Base-by-base conservation (phyloP, 164 flowering plant species). In the Piper longum region DNA sequence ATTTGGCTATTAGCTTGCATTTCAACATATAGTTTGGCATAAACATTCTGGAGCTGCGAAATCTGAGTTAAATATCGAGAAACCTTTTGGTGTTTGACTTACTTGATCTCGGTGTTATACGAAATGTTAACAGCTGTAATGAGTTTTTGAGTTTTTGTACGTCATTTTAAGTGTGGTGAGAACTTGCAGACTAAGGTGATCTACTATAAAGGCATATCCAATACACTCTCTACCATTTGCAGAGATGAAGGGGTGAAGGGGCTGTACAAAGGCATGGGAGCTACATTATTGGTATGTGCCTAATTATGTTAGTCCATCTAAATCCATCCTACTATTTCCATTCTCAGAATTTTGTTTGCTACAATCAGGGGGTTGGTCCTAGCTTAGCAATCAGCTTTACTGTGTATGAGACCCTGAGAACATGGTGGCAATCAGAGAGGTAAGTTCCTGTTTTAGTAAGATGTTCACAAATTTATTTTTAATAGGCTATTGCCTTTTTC, bases 251-350 rank as follows among this genome's bases (percentile, higher is more conserved):
- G 92, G 41, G 18, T 75, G 62, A 65, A 73, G 57, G 96, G 92
- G 60, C 66, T 89, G 64, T 89, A 89, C 75, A 89, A 89, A 79
- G 96, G 92, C 64, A 85, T 89, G 61, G 91, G 93, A 66, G 88
- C 91, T 41, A 89, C 96, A 60, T 74, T 89, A 59, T 75, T 86
- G 90, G 96, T 89, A 86, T 62, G 7, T 7, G 48, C 43, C 17
- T 36, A 0, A 8, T 3, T 65, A 52, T 16, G 41, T 19, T 45
- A 18, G 1, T 69, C 43, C 63, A 4, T 19, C 18, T 11, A 39
- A 45, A 44, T 19, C 39, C 39, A 36, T 52, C 42, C 44, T 41
- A 26, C 26, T 7, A 13, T 41, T 55, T 17, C 19, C 5, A 26
- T 13, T 41, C 17, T 16, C 4, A 56, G 56, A 43, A 26, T 36